Evolutionary conservation across 495 filamentous ascomycete species (phyloP), one percentile per base, ranked within the genome.

Genomic region (Aspergillus taichungensis): DNA sequence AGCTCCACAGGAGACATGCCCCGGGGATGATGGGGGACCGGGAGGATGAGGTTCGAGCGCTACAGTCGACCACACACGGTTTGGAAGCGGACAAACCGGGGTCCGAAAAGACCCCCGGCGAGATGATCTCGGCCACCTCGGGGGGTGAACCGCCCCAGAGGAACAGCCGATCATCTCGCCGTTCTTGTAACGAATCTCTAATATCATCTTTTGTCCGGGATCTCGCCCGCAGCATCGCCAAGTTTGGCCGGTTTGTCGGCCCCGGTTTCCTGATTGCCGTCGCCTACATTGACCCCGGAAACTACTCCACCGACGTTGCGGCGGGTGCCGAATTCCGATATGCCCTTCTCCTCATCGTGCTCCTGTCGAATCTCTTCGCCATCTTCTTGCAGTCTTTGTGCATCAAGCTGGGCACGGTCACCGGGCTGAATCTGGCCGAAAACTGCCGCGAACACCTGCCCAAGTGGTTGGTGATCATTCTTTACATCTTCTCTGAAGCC

Each of bases 251-350:
- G 47, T 95, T 95, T 57, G 68, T 94, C 37, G 89, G 89, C 0
- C 89, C 89, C 9, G 88, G 88, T 1, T 89, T 94, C 61, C 76
- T 95, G 64, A 76, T 91, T 44, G 77, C 84, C 11, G 85, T 89
- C 34, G 84, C 84, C 13, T 79, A 83, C 66, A 87, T 91, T 52
- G 85, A 91, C 49, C 85, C 85, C 6, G 85, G 85, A 41, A 94
- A 94, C 62, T 91, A 91, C 62, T 76, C 87, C 4, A 91, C 87
- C 28, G 87, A 89, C 63, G 83, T 89, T 41, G 77, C 84, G 30
- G 87, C 82, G 34, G 83, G 83, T 47, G 79, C 82, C 30, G 62
- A 72, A 10, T 83, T 73, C 46, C 71, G 71, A 43, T 87, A 80
- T 53, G 77, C 74, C 27, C 71, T 90, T 8, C 76, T 94, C 11